phyloP scores from a whole-genome alignment of 345 rosid genomes.

The Gossypium longicalyx region DNA sequence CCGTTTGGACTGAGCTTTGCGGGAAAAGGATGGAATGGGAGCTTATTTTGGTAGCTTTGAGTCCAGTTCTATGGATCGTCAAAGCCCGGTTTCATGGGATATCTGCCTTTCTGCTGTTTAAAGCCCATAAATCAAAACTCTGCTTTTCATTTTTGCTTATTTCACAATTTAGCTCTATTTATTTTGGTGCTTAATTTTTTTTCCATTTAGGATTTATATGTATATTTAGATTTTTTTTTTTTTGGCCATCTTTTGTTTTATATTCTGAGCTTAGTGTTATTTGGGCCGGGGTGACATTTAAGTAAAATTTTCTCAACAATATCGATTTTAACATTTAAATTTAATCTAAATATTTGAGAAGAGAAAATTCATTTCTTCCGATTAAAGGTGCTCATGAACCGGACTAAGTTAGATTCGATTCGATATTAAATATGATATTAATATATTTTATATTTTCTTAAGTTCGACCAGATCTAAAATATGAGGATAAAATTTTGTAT shows the following conservation, averaged over 20 bases:
- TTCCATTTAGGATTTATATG: too few relatives aligned
- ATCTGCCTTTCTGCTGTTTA: not conserved
- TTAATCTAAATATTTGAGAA: rapidly evolving
- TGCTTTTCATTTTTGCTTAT: not conserved
- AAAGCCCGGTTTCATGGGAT: not conserved
- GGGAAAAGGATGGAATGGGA: not conserved
- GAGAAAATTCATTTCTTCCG: rapidly evolving
- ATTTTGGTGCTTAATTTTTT: too few relatives aligned
- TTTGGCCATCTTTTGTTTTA: too few relatives aligned
- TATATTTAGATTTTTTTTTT: too few relatives aligned
- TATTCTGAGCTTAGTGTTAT: too few relatives aligned
- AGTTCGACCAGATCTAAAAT: rapidly evolving
- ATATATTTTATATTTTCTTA: too few relatives aligned
- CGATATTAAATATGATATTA: too few relatives aligned
- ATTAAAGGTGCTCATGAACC: rapidly evolving
- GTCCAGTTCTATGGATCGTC: not conserved
- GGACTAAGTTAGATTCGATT: rapidly evolving
- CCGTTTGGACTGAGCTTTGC: not conserved
- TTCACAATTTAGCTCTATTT: too few relatives aligned
- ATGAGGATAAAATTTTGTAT: too few relatives aligned
- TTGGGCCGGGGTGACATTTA: too few relatives aligned
- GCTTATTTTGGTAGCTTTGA: not conserved
- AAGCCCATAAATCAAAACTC: not conserved
- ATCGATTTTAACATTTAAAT: too few relatives aligned
- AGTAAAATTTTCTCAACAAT: rapidly evolving